A percentile compares a stretch with the other conserved stretches of the same genome.
Evolutionary conservation across 106 monocot species (phyloP).

Genomic region (Dendrobium catenatum): DNA sequence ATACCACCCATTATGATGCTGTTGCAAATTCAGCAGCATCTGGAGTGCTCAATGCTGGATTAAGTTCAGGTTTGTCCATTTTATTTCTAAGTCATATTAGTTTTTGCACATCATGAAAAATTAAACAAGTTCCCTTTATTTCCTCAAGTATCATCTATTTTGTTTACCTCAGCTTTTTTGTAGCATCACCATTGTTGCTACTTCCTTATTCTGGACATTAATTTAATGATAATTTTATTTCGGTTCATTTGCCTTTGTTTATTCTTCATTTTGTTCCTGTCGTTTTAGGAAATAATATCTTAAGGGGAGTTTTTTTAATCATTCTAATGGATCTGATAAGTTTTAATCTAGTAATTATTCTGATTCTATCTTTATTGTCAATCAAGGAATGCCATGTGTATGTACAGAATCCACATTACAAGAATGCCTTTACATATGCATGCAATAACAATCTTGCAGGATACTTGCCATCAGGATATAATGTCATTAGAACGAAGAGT

Average conservation of each 20-base stretch:
- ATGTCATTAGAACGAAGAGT: no score
- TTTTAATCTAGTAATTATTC: background rate
- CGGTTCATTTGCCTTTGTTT: background rate
- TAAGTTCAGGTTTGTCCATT: conserved; percentile 55
- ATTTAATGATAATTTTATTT: background rate
- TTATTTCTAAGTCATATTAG: background rate
- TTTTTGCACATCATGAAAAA: background rate
- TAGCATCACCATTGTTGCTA: background rate
- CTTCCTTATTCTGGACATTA: background rate
- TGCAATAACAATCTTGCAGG: no score
- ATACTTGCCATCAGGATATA: no score
- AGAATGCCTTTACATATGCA: no score
- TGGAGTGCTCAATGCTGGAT: conserved; percentile 84
- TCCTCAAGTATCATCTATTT: background rate
- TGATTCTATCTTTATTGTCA: background rate
- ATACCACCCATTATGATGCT: conserved; percentile 98
- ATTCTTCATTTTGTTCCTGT: background rate
- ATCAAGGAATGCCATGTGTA: background rate
- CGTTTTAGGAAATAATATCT: background rate
- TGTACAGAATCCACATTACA: no score
- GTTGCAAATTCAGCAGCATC: conserved; percentile 98
- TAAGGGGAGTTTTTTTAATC: background rate
- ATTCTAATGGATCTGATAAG: background rate
- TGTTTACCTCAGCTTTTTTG: background rate
- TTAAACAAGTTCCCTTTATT: background rate